Base-by-base conservation (phyloP, 2,329 filamentous ascomycete genomes). In the Talaromyces sp. region DNA sequence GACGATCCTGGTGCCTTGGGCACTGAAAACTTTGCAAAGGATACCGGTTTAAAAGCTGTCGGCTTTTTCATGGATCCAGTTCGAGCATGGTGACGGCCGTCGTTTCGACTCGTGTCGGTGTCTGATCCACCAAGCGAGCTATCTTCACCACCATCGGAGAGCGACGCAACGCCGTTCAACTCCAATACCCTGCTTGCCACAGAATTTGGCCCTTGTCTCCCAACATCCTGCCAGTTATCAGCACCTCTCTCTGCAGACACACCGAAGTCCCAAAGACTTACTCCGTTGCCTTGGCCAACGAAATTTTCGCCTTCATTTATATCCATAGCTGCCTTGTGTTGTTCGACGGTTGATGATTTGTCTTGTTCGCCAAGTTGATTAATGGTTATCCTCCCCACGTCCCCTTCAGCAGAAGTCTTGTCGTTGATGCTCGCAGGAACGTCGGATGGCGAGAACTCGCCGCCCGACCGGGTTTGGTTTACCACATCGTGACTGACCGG, bases 401-500 rank as follows among this genome's bases (percentile, higher is more conserved):
- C 76, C 73, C 75, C 77, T 77, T 77, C 78, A 80, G 81, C 81
- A 80, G 79, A 71, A 70, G 68, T 68, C 67, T 79, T 77, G 75
- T 78, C 79, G 77, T 80, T 79, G 77, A 78, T 81, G 80, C 79
- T 81, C 81, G 83, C 83, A 86, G 81, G 80, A 78, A 80, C 83
- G 84, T 85, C 85, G 83, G 84, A 84, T 79, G 83, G 81, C 80
- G 81, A 80, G 74, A 77, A 74, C 74, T 80, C 83, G 81, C 83
- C 83, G 79, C 84, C 80, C 84, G 85, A 87, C 85, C 81, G 80
- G 80, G 83, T 80, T 82, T 85, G 81, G 80, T 85, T 85, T 86
- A 87, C 85, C 85, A 86, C 85, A 88, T 88, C 82, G 78, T 85
- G 84, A 82, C 79, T 80, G 74, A 78, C 83, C 83, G 85, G 82